phyloP scores from a whole-genome alignment of 768 basidiomycete species.

The Pulveroboletus frians region DNA sequence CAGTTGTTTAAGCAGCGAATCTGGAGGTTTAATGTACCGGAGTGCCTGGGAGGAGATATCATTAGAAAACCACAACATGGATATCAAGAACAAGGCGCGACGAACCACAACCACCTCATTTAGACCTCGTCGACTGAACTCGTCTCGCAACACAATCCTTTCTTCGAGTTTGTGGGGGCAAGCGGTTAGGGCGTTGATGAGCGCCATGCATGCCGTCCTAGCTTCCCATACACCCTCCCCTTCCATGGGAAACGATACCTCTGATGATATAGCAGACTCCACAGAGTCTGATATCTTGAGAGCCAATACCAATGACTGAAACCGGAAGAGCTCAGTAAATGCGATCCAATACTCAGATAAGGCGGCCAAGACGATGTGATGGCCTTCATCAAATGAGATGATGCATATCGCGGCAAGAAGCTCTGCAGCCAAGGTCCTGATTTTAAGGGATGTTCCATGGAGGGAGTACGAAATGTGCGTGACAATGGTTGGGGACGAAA shows the following conservation, averaged over 20 bases:
- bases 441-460: conserved; percentile 58
- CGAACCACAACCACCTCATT: conserved; percentile 82
- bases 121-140: conserved; percentile 74
- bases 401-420: conserved; percentile 82
- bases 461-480: conserved; percentile 71
- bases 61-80: conserved; percentile 1
- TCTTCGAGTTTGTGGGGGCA: conserved; percentile 75
- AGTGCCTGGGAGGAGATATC: conserved; percentile 48
- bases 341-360: conserved; percentile 75
- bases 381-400: conserved; percentile 64
- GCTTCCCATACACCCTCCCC: conserved; percentile 81
- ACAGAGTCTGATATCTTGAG: conserved; percentile 50
- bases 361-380: conserved; percentile 68
- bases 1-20: conserved; percentile 68
- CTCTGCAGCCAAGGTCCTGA: conserved; percentile 66
- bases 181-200: conserved; percentile 76
- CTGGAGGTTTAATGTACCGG: conserved; percentile 71
- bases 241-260: conserved; percentile 39
- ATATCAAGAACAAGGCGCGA: conserved; percentile 8
- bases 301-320: conserved; percentile 65
- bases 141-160: conserved; percentile 73
- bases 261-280: conserved; percentile 31
- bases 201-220: conserved; percentile 64
- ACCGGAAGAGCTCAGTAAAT: conserved; percentile 71
- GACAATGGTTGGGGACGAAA: conserved; percentile 59